Conservation (phyloP, 2,329 filamentous ascomycete species). For the Pseudocercospora macadamiae region DNA sequence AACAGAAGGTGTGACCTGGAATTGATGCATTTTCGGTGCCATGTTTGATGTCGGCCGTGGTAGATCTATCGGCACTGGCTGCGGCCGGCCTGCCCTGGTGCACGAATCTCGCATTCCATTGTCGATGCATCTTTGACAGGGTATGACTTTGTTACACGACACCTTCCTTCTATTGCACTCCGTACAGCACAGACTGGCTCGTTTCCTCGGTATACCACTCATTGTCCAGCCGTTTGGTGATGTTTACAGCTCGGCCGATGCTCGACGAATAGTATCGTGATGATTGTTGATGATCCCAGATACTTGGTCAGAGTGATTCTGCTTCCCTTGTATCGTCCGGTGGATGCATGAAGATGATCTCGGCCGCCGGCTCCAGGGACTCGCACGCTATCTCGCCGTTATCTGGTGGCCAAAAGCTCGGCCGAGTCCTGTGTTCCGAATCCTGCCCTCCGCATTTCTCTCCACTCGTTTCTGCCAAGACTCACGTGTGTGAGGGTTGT, state of each 20-base stretch:
- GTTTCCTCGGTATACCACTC: conserved; percentile 11
- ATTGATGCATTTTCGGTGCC: background rate
- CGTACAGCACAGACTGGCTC: conserved; percentile 7
- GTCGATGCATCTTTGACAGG: conserved; percentile 13
- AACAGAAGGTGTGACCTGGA: background rate
- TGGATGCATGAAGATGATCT: background rate
- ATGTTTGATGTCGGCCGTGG: background rate
- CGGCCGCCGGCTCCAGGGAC: background rate
- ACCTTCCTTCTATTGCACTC: conserved; percentile 14
- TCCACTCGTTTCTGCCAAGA: too few species aligned
- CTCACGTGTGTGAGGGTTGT: too few species aligned
- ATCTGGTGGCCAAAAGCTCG: background rate
- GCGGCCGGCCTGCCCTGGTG: background rate
- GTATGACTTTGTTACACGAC: conserved; percentile 12
- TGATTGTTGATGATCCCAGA: background rate
- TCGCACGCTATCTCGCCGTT: background rate
- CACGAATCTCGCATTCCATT: conserved; percentile 2
- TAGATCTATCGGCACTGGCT: too few species aligned
- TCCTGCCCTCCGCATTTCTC: too few species aligned
- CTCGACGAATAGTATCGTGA: background rate
- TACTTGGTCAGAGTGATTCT: background rate
- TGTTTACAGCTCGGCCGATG: conserved; percentile 9
- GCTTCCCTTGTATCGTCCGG: background rate
- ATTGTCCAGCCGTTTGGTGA: background rate
- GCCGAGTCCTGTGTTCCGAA: background rate